Conservation (phyloP, 2,329 filamentous ascomycete species). For the Fusarium proliferatum region DNA sequence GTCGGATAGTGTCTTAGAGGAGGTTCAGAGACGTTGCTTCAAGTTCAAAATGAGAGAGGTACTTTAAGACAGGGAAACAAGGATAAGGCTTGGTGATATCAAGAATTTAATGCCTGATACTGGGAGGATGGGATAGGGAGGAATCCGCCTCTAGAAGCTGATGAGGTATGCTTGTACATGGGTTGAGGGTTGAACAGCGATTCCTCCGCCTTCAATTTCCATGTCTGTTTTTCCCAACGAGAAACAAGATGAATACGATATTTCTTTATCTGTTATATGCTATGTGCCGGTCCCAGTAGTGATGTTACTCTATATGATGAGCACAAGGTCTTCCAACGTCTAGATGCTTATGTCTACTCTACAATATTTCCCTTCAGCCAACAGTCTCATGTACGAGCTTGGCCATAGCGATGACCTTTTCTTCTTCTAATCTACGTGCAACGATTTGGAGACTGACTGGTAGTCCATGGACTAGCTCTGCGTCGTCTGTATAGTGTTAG, state of each 20-base stretch:
- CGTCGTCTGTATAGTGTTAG: slow-evolving; percentile 49
- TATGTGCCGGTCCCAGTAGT: too few species aligned
- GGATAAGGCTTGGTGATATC: slow-evolving; percentile 11
- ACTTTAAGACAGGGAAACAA: neutral
- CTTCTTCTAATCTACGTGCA: slow-evolving; percentile 55
- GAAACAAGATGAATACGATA: slow-evolving; percentile 43
- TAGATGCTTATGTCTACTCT: neutral
- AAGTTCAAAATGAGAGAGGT: slow-evolving; percentile 17
- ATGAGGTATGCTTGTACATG: slow-evolving; percentile 16
- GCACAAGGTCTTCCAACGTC: neutral
- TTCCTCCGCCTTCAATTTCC: slow-evolving; percentile 25
- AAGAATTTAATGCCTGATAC: slow-evolving; percentile 33
- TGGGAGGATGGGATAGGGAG: neutral
- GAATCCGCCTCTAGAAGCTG: slow-evolving; percentile 3
- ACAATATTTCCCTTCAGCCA: neutral
- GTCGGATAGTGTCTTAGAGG: slow-evolving; percentile 4
- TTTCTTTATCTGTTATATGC: slow-evolving; percentile 33
- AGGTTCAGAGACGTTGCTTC: slow-evolving; percentile 2
- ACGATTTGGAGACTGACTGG: slow-evolving; percentile 58
- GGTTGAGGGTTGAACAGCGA: slow-evolving; percentile 6
- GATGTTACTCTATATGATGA: neutral
- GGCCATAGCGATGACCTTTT: slow-evolving; percentile 52
- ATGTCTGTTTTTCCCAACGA: slow-evolving; percentile 31
- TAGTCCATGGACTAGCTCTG: slow-evolving; percentile 53
- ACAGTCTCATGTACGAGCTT: slow-evolving; percentile 12